Base-by-base conservation (phyloP, 192 early-diverging fungal genomes). In the Coemansia sp. region DNA sequence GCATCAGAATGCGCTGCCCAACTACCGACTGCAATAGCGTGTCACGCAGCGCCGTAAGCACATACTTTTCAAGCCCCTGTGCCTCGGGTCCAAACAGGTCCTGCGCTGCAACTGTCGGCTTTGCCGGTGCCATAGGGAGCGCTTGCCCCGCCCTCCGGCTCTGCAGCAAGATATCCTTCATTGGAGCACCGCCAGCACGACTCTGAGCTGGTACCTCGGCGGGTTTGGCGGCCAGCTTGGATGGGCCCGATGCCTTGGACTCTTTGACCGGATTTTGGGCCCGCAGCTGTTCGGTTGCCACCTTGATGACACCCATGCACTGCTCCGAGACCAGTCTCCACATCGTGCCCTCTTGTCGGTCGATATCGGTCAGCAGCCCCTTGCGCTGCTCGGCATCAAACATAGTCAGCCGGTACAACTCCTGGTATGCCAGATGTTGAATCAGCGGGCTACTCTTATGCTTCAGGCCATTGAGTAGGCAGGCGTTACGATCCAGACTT, bases 11-110 rank as follows among this genome's bases (percentile, higher is more conserved):
- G 14, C 65, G 62, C 55, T 76, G 66, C 7, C 79, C 79, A 16
- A 77, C 31, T 20, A 57, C 24, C 34, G 79, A 82, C 53, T 65
- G 74, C 37, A 77, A 13, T 42, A 82, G 67, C 60, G 55, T 68
- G 23, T 82, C 75, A 6, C 71, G 68, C 62, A 82, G 53, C 64
- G 31, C 21, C 5, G 73, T 77, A 26, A 82, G 63, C 34, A 77
- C 71, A 55, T 82, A 82, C 65, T 76, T 77, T 60, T 82, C 79
- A 4, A 82, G 70, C 4, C 79, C 79, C 63, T 82, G 74, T 1
- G 79, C 70, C 48, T 82, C 78, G 40, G 64, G 60, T 0, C 69
- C 73, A 69, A 81, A 81, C 63, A 81, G 46, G 9, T 75, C 69
- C 10, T 57, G 34, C 2, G 71, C 16, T 45, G 59, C 26, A 3